These are phyloP conservation scores for Dothiorella sarmentorum DNA, from an alignment of 2,329 filamentous ascomycete species.

Conservation along the genomic window DNA sequence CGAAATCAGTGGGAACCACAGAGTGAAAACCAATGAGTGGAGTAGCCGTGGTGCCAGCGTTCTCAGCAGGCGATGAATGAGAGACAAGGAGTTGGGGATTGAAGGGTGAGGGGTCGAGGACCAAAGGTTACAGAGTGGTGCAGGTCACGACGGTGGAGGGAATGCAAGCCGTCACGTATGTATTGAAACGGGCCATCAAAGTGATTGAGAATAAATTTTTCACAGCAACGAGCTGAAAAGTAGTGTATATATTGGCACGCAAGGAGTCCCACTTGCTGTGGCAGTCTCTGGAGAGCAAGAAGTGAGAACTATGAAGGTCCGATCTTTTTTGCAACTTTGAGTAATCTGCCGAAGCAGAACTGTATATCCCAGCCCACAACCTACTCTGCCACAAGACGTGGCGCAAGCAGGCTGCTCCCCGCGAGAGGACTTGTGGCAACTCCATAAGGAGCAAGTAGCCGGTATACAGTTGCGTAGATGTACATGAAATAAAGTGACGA, in stretches of 20 bases:
- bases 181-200: no score
- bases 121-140: no score
- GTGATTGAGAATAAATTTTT: background rate
- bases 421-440: constrained; percentile 43
- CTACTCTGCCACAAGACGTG: constrained; percentile 47
- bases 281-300: constrained; percentile 44
- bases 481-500: background rate
- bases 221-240: background rate
- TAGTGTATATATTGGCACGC: constrained; percentile 48
- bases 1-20: no score
- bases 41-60: no score
- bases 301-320: constrained; percentile 57
- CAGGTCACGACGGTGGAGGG: no score
- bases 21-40: no score
- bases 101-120: no score
- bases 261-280: constrained; percentile 52
- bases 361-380: constrained; percentile 39
- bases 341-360: constrained; percentile 37
- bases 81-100: no score
- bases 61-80: no score
- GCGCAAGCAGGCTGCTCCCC: constrained; percentile 43
- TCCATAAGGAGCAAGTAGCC: constrained; percentile 45
- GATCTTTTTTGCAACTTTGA: constrained; percentile 45
- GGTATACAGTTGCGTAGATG: constrained; percentile 27
- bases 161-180: no score